These are phyloP conservation scores for Ceratocystis alfenasii DNA, from an alignment of 2,329 filamentous ascomycete genomes.

Conservation along the genomic window DNA sequence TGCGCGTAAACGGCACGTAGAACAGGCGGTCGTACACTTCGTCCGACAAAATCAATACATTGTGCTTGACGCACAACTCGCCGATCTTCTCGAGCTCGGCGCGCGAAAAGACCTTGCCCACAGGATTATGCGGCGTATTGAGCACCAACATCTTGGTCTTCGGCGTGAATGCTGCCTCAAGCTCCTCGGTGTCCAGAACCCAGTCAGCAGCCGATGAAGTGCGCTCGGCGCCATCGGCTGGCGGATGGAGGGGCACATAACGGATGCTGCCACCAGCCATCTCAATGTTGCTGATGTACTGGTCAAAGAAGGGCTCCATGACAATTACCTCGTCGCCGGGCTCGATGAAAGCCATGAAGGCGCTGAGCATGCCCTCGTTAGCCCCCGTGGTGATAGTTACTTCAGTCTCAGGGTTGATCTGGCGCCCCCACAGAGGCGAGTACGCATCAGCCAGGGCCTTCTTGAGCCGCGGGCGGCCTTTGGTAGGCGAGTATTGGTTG, in stretches of 20 bases:
- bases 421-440: conserved; percentile 72
- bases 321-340: conserved; percentile 91
- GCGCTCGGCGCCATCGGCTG: conserved; percentile 61
- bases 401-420: conserved; percentile 77
- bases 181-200: conserved; percentile 71
- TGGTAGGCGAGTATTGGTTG: conserved; percentile 97
- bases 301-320: conserved; percentile 98
- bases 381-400: conserved; percentile 89
- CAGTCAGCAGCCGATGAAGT: conserved; percentile 82
- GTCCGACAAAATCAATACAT: conserved; percentile 85
- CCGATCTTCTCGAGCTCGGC: conserved; percentile 76
- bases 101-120: conserved; percentile 86
- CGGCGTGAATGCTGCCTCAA: conserved; percentile 69
- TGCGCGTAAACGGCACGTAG: conserved; percentile 88
- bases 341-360: conserved; percentile 96
- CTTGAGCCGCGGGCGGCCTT: conserved; percentile 79
- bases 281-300: conserved; percentile 98
- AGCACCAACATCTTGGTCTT: conserved; percentile 94
- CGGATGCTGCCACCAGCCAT: conserved; percentile 93
- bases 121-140: conserved; percentile 80
- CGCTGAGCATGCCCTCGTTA: conserved; percentile 86
- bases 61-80: conserved; percentile 78
- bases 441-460: conserved; percentile 91
- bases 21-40: conserved; percentile 92
- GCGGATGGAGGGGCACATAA: conserved; percentile 90